Evolutionary conservation across 495 filamentous ascomycete genomes (phyloP).

Genomic region (Massariosphaeria phaeospora): DNA sequence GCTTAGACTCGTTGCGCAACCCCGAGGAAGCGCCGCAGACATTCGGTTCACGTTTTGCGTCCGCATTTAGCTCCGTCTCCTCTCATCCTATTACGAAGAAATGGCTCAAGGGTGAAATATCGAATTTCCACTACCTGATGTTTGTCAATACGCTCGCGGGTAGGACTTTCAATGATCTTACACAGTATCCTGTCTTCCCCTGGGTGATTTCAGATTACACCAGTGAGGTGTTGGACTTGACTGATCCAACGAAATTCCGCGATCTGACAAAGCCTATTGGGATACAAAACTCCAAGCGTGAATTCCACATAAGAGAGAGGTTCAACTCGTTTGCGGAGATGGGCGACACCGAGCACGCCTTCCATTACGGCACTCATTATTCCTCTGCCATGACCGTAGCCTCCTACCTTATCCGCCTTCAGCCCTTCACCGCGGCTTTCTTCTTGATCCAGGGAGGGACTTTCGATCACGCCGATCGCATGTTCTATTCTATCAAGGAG

Average conservation of each 20-base stretch:
- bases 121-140: conserved; percentile 99
- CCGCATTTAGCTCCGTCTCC: conserved; percentile 72
- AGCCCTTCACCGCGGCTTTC: conserved; percentile 94
- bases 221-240: conserved; percentile 87
- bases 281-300: conserved; percentile 71
- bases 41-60: conserved; percentile 88
- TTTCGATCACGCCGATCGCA: conserved; percentile 91
- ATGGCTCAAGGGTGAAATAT: conserved; percentile 92
- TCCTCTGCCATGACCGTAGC: conserved; percentile 98
- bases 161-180: conserved; percentile 94
- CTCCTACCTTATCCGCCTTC: conserved; percentile 89
- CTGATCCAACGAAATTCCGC: conserved; percentile 76
- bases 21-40: conserved; percentile 77
- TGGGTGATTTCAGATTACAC: conserved; percentile 97
- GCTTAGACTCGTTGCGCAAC: conserved; percentile 76
- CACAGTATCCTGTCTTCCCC: conserved; percentile 96
- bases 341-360: conserved; percentile 73
- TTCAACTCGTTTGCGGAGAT: conserved; percentile 90
- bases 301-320: conserved; percentile 70
- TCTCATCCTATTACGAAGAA: conserved; percentile 79
- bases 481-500: conserved; percentile 89
- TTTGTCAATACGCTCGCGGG: conserved; percentile 96
- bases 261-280: conserved; percentile 97
- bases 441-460: conserved; percentile 94
- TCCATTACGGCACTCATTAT: conserved; percentile 98